Conservation (phyloP, 495 filamentous ascomycete genomes). For the Hypoxylon perforatum region DNA sequence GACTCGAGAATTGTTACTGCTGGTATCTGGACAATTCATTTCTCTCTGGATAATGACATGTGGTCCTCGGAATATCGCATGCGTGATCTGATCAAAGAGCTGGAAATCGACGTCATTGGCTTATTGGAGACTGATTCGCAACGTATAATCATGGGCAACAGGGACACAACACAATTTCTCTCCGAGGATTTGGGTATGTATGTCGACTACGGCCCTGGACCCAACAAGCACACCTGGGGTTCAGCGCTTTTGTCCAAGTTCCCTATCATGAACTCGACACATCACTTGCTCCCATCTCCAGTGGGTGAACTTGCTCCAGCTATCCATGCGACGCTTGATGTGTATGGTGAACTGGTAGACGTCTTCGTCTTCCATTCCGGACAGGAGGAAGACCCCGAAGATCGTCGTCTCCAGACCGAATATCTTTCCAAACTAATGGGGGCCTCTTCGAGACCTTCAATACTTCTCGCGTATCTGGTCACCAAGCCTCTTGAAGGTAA, state of each 20-base stretch:
- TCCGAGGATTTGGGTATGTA: constrained; percentile 99
- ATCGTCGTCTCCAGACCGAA: constrained; percentile 86
- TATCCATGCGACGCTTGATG: constrained; percentile 93
- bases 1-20: constrained; percentile 87
- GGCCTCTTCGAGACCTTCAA: constrained; percentile 78
- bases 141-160: constrained; percentile 99
- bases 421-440: constrained; percentile 93
- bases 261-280: constrained; percentile 95
- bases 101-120: constrained; percentile 95
- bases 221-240: constrained; percentile 99
- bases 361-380: constrained; percentile 99
- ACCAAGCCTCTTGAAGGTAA: constrained; percentile 91
- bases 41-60: constrained; percentile 98
- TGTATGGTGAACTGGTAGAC: constrained; percentile 89
- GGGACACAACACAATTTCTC: constrained; percentile 93
- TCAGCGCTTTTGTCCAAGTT: constrained; percentile 94
- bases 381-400: constrained; percentile 96
- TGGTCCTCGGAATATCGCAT: constrained; percentile 96
- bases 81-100: constrained; percentile 88
- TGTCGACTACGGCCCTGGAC: constrained; percentile 95
- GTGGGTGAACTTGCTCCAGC: constrained; percentile 96
- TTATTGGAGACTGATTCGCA: constrained; percentile 94
- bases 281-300: constrained; percentile 92
- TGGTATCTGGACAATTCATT: constrained; percentile 99
- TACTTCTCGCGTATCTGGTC: constrained; percentile 92